Evolutionary conservation across 768 basidiomycete genomes (phyloP), one percentile per base, ranked within the genome.

Genomic region (Trametes cubensis): DNA sequence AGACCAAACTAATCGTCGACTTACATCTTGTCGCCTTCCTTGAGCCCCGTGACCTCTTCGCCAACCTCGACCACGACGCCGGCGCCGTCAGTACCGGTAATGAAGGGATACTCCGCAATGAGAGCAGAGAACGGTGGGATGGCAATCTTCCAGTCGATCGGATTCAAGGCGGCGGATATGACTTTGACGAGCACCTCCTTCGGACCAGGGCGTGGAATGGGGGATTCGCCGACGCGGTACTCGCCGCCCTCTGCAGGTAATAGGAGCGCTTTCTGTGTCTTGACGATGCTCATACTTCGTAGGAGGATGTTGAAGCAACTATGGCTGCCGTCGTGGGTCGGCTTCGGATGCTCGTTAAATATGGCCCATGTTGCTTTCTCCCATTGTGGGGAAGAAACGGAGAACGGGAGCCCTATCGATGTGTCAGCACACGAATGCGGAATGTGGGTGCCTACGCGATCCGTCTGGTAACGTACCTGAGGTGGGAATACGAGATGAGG

Each of bases 21-120:
- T 59, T 48, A 76, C 75, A 79, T 73, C 56, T 65, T 72, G 61
- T 76, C 78, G 2, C 79, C 81, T 17, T 73, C 70, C 40, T 70
- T 71, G 57, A 80, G 72, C 20, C 67, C 56, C 6, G 71, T 71
- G 4, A 81, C 80, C 0, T 70, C 74, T 30, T 73, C 67, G 15
- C 78, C 81, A 11, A 80, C 71, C 40, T 71, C 71, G n/a, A 73
- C 73, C 40, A 80, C 74, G 25, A 69, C 69, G 17, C 81, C 80
- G 6, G 79, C 75, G 21, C 60, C 71, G 30, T 82, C 80, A 2
- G 55, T 61, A 1, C 78, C 81, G 30, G 76, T 47, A 44, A 79
- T 67, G n/a, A 69, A 69, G 0, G 81, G 81, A 60, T 61, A 82
- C 6, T 69, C 47, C 18, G 74, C 58, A 30, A 80, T 46, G 58